Percentiles rank a stretch among this genome's conserved stretches.
phyloP scores from a whole-genome alignment of 1,284 basidiomycete species.

The Naganishia liquefaciens region DNA sequence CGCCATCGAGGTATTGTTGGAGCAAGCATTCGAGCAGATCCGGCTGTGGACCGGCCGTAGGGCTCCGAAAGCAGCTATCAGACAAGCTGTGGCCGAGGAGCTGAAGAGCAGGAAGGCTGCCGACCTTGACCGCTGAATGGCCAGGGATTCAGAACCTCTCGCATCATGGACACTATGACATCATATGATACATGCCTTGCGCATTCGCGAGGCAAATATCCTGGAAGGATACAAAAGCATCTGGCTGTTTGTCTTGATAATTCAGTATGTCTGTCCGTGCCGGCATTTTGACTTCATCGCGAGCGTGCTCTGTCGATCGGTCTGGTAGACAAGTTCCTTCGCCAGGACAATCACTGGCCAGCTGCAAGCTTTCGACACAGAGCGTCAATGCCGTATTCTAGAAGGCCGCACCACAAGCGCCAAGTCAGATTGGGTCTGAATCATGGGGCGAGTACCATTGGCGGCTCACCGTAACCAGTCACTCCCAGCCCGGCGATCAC shows the following conservation, averaged over 20 bases:
- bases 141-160: no score
- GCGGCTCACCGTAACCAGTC: slow-evolving; percentile 31
- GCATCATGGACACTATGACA: no score
- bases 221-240: no score
- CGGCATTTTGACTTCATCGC: no score
- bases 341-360: background rate
- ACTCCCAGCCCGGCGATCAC: slow-evolving; percentile 44
- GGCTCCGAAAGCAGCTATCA: slow-evolving; percentile 54
- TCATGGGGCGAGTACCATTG: background rate
- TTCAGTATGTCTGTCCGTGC: no score
- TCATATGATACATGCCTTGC: no score
- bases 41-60: slow-evolving; percentile 70
- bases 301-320: no score
- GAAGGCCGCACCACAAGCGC: no score
- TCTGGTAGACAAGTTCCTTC: background rate
- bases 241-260: no score
- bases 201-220: no score
- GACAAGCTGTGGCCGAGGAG: slow-evolving; percentile 53
- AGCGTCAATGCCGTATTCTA: slow-evolving; percentile 22
- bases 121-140: no score
- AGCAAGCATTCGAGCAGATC: slow-evolving; percentile 85
- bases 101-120: slow-evolving; percentile 30
- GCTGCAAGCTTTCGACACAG: slow-evolving; percentile 9
- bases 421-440: background rate
- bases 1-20: slow-evolving; percentile 79